These are phyloP conservation scores for Spirogloea muscicola DNA, from an alignment of 139 green algal genomes.

Conservation along the genomic window DNA sequence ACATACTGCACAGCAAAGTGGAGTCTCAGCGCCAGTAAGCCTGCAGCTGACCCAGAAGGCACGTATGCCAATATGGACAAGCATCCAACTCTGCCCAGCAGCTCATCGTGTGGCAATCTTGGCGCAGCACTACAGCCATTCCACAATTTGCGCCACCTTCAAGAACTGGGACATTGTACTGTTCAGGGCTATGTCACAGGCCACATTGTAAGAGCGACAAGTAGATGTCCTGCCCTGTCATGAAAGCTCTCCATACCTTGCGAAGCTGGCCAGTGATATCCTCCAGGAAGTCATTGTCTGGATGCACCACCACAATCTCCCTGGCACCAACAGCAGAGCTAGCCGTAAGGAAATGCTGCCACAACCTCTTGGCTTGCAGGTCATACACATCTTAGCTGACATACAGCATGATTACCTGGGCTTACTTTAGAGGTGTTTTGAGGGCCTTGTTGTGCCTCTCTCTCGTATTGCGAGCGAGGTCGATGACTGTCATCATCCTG, in stretches of 20 bases:
- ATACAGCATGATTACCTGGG: too few species aligned
- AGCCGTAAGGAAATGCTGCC: constrained; percentile 75
- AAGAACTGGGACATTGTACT: background rate
- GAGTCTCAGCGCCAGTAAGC: background rate
- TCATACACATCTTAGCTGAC: too few species aligned
- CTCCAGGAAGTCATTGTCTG: constrained; percentile 74
- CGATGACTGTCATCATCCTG: constrained; percentile 79
- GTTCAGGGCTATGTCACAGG: background rate
- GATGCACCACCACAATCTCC: constrained; percentile 73
- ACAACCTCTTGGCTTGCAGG: constrained; percentile 78
- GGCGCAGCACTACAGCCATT: too few species aligned
- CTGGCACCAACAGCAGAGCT: constrained; percentile 66
- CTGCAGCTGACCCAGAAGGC: background rate
- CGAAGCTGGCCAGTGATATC: constrained; percentile 68
- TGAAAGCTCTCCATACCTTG: too few species aligned
- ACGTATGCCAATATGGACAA: background rate
- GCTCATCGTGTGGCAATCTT: too few species aligned
- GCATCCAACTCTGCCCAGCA: background rate
- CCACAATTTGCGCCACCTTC: too few species aligned
- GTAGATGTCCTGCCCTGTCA: background rate
- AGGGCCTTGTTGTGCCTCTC: constrained; percentile 74
- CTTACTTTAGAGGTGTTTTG: constrained; percentile 74
- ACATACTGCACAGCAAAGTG: constrained; percentile 71
- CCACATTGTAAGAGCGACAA: background rate
- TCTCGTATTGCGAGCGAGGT: constrained; percentile 78